Evolutionary conservation across 768 basidiomycete genomes (phyloP).

Genomic region (Phallus indusiatus): DNA sequence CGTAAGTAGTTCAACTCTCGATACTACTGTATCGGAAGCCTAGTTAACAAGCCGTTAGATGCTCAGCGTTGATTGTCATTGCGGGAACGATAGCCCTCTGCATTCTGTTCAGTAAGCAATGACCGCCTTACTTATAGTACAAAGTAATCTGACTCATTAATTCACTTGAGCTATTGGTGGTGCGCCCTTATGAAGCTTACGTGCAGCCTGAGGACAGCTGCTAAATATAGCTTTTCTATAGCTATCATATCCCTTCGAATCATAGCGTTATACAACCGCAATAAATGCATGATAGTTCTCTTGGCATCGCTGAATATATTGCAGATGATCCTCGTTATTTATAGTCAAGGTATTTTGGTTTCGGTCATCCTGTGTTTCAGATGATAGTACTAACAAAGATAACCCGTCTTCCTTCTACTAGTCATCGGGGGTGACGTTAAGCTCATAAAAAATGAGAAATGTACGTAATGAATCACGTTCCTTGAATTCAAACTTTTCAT

Average conservation of each 20-base stretch:
- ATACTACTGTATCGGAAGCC: not conserved
- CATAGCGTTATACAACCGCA: not conserved
- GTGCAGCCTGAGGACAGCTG: too few species aligned
- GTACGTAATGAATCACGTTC: too few species aligned
- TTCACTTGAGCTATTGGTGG: not conserved
- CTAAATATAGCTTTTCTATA: not conserved
- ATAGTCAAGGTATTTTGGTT: not conserved
- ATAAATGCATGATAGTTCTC: not conserved
- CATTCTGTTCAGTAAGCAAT: not conserved
- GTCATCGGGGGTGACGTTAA: too few species aligned
- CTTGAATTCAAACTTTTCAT: too few species aligned
- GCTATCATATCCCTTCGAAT: not conserved
- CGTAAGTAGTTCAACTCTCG: not conserved
- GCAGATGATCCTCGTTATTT: not conserved
- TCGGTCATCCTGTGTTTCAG: not conserved
- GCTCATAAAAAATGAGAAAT: too few species aligned
- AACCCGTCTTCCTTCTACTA: too few species aligned
- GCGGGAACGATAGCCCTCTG: not conserved
- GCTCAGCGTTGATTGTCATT: not conserved
- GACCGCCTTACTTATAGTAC: not conserved
- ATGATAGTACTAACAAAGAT: not conserved
- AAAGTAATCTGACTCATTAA: not conserved
- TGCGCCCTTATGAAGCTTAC: too few species aligned
- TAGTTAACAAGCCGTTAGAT: not conserved
- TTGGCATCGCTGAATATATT: not conserved